Evolutionary conservation across 1,284 basidiomycete genomes (phyloP).

Genomic region (Tylopilus sp.): DNA sequence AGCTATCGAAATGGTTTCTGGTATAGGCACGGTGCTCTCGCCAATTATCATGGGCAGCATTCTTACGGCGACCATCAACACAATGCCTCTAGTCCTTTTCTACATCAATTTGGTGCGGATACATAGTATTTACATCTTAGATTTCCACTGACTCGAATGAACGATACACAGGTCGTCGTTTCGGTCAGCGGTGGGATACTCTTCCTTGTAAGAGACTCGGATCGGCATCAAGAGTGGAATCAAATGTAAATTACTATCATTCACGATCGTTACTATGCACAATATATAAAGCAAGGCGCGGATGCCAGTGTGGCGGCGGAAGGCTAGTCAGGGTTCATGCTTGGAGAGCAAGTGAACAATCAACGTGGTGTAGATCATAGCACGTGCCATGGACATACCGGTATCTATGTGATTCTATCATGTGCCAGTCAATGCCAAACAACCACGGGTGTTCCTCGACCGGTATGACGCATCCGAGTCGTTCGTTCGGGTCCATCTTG

Average conservation of each 20-base stretch:
- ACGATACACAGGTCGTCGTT: conserved; percentile 11
- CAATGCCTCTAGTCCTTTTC: conserved; percentile 31
- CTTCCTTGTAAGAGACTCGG: conserved; percentile 25
- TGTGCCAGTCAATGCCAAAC: too few species aligned
- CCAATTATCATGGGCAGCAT: conserved; percentile 38
- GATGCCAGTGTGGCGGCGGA: too few species aligned
- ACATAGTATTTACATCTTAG: not conserved
- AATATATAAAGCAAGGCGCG: not conserved
- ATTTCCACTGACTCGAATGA: not conserved
- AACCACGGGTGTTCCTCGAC: too few species aligned
- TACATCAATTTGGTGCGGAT: conserved; percentile 30
- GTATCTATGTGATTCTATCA: too few species aligned
- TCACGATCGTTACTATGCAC: not conserved
- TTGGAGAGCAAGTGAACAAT: too few species aligned
- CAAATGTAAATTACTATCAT: not conserved
- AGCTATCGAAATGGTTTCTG: conserved; percentile 44
- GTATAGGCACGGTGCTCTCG: conserved; percentile 38
- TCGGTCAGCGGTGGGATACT: conserved; percentile 12
- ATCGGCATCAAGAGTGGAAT: conserved; percentile 8
- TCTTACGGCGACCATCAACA: conserved; percentile 28
- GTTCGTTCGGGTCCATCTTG: too few species aligned
- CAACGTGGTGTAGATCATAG: too few species aligned
- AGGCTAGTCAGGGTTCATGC: too few species aligned
- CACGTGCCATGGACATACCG: too few species aligned
- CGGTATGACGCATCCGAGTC: too few species aligned